Evolutionary conservation across 495 filamentous ascomycete species (phyloP).

Genomic region (Trichocladium antarcticum): DNA sequence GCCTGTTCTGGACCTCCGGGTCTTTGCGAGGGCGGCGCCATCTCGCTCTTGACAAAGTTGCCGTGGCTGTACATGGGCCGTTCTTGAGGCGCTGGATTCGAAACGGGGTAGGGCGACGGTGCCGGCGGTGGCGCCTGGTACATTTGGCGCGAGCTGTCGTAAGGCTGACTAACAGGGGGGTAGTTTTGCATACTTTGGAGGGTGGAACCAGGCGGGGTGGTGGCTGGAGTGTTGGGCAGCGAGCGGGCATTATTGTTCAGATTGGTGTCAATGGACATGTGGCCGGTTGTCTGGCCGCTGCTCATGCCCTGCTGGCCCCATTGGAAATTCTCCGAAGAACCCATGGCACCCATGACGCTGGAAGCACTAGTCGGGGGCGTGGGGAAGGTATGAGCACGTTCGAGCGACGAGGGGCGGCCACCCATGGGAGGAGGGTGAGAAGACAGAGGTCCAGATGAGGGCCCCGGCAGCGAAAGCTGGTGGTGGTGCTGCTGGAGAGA

Average conservation of each 20-base stretch:
- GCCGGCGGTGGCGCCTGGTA: conserved; percentile 61
- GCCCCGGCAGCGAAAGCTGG: conserved; percentile 63
- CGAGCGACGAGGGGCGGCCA: conserved; percentile 51
- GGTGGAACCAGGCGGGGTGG: conserved; percentile 72
- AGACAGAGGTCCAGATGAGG: conserved; percentile 50
- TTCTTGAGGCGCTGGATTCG: conserved; percentile 51
- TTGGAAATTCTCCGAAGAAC: conserved; percentile 60
- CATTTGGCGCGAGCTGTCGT: conserved; percentile 67
- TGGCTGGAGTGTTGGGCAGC: conserved; percentile 83
- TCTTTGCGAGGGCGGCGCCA: conserved; percentile 73
- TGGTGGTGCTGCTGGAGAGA: conserved; percentile 50
- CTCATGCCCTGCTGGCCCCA: conserved; percentile 62
- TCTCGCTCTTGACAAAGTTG: conserved; percentile 78
- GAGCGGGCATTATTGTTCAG: conserved; percentile 74
- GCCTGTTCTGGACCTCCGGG: conserved; percentile 46
- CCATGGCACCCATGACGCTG: conserved; percentile 69
- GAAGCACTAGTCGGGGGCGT: conserved; percentile 90
- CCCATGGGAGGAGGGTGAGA: conserved; percentile 53
- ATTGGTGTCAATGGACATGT: conserved; percentile 76
- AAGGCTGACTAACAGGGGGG: conserved; percentile 59
- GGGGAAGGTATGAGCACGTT: conserved; percentile 81
- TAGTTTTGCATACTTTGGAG: conserved; percentile 66
- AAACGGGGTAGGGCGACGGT: conserved; percentile 60
- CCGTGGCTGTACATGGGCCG: conserved; percentile 57
- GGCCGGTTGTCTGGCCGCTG: conserved; percentile 52